Evolutionary conservation across 352 stramenopile species (phyloP), one percentile per base, ranked within the genome.

Genomic region (Blastocystis sp.): DNA sequence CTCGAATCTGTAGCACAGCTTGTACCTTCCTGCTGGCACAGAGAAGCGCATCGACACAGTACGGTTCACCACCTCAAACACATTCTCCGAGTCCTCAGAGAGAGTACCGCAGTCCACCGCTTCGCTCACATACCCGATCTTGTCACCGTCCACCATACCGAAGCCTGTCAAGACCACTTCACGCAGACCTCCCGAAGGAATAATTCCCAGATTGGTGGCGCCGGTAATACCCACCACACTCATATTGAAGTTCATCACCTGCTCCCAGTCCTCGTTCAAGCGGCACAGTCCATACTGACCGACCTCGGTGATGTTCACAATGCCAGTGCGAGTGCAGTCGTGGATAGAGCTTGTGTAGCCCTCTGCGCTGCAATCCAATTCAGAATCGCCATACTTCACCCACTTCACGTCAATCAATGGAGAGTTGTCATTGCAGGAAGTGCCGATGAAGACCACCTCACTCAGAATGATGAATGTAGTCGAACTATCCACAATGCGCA

Each of bases 201-300:
- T 18, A 43, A 69, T 85, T 13, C 68, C 24, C 54, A 62, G 20
- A 43, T 85, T 85, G 24, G 16, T 47, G 43, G 63, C 73, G 2
- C 53, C 43, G 7, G 59, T 53, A 45, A 85, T 85, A 43, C 73
- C 73, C 0, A 85, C 50, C 16, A 68, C 73, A 8, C 26, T 66
- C 73, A 85, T 85, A 39, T 85, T 85, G 53, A 85, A 85, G 73
- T 85, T 85, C 53, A 69, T 69, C n/a, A 85, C 73, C 13, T 50
- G n/a, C 34, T 24, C 39, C 73, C 73, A 85, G 18, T 85, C 73
- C 39, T 81, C 70, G 7, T 85, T 53, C 30, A 54, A 68, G 5
- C 30, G 18, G 73, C 73, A 85, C 45, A 85, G 73, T 37, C 73
- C 73, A 34, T 66, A 85, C 73, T 53, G 2, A 18, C 73, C 73